Conservation (phyloP, 495 filamentous ascomycete species). For the Penicillium argentinense region DNA sequence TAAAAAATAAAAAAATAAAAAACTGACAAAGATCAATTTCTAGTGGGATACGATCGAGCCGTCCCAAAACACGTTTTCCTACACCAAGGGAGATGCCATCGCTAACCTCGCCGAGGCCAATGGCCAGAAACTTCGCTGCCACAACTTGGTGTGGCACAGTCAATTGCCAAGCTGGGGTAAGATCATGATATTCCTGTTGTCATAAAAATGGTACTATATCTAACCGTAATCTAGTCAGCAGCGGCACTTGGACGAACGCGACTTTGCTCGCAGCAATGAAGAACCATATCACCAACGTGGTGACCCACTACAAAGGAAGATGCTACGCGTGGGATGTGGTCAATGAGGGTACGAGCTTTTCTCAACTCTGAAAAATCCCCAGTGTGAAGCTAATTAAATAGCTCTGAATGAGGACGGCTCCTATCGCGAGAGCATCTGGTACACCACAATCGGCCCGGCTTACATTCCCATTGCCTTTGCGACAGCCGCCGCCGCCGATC, state of each 20-base stretch:
- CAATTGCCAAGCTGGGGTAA: slow-evolving; percentile 60
- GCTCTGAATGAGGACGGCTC: slow-evolving; percentile 49
- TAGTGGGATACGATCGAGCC: slow-evolving; percentile 56
- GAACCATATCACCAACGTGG: slow-evolving; percentile 42
- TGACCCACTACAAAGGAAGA: slow-evolving; percentile 55
- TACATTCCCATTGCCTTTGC: slow-evolving; percentile 48
- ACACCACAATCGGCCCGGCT: slow-evolving; percentile 41
- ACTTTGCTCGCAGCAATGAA: slow-evolving; percentile 53
- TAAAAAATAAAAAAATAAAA: too few relatives aligned
- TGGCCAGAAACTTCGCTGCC: slow-evolving; percentile 55
- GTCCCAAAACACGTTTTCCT: slow-evolving; percentile 50
- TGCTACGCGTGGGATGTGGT: slow-evolving; percentile 49
- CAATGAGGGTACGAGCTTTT: slow-evolving; percentile 43
- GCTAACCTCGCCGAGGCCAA: slow-evolving; percentile 51
- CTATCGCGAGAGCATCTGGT: slow-evolving; percentile 43
- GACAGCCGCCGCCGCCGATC: slow-evolving; percentile 49
- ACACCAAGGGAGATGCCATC: slow-evolving; percentile 48
- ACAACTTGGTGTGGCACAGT: slow-evolving; percentile 62
- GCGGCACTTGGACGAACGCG: slow-evolving; percentile 52
- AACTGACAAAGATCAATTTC: too few relatives aligned
- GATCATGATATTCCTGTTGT: too few relatives aligned
- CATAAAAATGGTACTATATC: too few relatives aligned
- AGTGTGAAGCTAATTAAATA: too few relatives aligned
- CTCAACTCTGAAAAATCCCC: too few relatives aligned
- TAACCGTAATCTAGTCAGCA: too few relatives aligned